Evolutionary conservation across 192 early-diverging fungal species (phyloP), one percentile per base, ranked within the genome.

Genomic region (Dissophora globulifera): DNA sequence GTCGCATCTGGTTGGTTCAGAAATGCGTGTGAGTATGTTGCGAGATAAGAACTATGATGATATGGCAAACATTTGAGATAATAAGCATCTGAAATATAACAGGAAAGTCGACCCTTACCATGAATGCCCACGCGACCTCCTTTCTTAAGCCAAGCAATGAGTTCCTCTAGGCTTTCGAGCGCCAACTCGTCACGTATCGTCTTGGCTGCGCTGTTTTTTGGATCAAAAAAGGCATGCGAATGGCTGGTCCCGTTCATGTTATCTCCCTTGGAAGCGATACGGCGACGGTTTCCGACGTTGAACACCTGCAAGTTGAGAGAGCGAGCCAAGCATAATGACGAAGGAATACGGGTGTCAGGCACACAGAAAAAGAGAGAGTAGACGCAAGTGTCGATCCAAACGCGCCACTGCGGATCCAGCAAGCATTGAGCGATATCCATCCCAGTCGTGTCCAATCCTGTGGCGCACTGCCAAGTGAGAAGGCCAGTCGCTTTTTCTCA

Each of bases 261-360:
- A 40, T 65, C 65, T 20, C 64, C 71, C 42, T 81, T 67, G 32
- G 86, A 84, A 2, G 83, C 83, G 41, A 91, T 87, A 56, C 97
- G 88, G 47, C 97, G 85, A 11, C 92, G 84, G 83, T 97, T 97
- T 62, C 97, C 97, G 5, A 99, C 97, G 65, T 99, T 99, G 71
- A 99, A 96, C 13, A 95, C 84, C 79, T 87, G 80, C 30, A 71
- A 70, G 46, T 79, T n/a, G n/a, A n/a, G n/a, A n/a, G n/a, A n/a
- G n/a, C n/a, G n/a, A n/a, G n/a, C n/a, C n/a, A n/a, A n/a, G n/a
- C n/a, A n/a, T n/a, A n/a, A n/a, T n/a, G n/a, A n/a, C n/a, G n/a
- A n/a, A n/a, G n/a, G n/a, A n/a, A n/a, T n/a, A n/a, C n/a, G n/a
- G n/a, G n/a, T n/a, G n/a, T n/a, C n/a, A 38, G 35, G 35, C 35